phyloP scores from a whole-genome alignment of 176 grass and related monocot genomes.

The Thalia dealbata region DNA sequence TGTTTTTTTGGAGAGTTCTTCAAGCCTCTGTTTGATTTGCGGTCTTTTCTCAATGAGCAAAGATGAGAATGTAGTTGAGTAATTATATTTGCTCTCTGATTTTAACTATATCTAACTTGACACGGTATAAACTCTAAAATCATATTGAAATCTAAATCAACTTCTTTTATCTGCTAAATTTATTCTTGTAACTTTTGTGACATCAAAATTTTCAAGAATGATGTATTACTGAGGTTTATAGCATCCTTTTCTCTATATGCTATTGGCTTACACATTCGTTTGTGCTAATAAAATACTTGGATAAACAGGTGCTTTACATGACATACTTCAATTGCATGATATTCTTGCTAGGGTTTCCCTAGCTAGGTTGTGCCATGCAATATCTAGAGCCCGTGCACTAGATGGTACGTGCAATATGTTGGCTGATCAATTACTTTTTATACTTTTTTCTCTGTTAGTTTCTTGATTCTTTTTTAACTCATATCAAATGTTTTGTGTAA shows the following conservation, averaged over 20 bases:
- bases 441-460: not conserved
- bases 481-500: not conserved
- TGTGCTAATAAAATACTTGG: conserved; percentile 31
- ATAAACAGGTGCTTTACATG: conserved; percentile 89
- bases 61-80: too few relatives aligned
- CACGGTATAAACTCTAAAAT: too few relatives aligned
- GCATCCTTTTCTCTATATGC: not conserved
- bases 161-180: too few relatives aligned
- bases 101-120: too few relatives aligned
- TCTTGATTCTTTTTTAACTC: not conserved
- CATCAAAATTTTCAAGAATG: too few relatives aligned
- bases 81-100: too few relatives aligned
- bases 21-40: too few relatives aligned
- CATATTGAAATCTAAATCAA: too few relatives aligned
- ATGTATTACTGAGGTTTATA: too few relatives aligned
- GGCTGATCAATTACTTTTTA: conserved; percentile 13
- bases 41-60: too few relatives aligned
- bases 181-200: too few relatives aligned
- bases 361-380: conserved; percentile 78
- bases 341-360: conserved; percentile 93
- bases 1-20: too few relatives aligned
- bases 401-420: conserved; percentile 55
- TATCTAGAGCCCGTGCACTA: conserved; percentile 82
- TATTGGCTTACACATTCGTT: not conserved
- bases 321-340: conserved; percentile 98